phyloP scores from a whole-genome alignment of 768 basidiomycete genomes.

The Panellus pusillus region DNA sequence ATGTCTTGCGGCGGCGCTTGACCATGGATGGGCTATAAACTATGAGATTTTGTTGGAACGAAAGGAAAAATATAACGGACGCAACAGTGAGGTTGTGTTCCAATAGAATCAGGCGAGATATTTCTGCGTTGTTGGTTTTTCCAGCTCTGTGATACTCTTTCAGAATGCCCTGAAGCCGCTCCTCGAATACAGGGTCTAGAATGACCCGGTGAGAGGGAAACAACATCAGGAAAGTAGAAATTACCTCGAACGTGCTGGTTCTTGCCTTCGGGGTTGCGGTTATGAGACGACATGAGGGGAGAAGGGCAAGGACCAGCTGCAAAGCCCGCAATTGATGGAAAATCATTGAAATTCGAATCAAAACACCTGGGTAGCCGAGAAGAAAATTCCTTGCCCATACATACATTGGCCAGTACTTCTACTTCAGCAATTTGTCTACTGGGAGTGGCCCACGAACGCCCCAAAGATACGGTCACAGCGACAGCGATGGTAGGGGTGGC shows the following conservation, averaged over 20 bases:
- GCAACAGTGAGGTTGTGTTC: constrained; percentile 15
- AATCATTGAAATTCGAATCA: too few species aligned
- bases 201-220: too few species aligned
- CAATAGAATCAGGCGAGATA: constrained; percentile 13
- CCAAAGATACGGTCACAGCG: too few species aligned
- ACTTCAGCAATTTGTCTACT: too few species aligned
- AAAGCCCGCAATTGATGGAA: too few species aligned
- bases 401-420: too few species aligned
- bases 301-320: too few species aligned
- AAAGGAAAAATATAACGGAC: constrained; percentile 8
- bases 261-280: constrained; percentile 21
- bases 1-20: constrained; percentile 15
- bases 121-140: constrained; percentile 21
- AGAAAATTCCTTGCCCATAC: too few species aligned
- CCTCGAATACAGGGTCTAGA: constrained; percentile 21
- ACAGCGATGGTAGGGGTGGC: too few species aligned
- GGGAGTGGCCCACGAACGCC: too few species aligned
- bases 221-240: neutral
- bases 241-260: constrained; percentile 19
- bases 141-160: constrained; percentile 21
- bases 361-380: too few species aligned
- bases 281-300: constrained; percentile 5
- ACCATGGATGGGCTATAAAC: constrained; percentile 6
- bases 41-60: too few species aligned
- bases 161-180: constrained; percentile 14